Conservation (phyloP, 176 grass and related monocot genomes). For the Phoenix dactylifera region DNA sequence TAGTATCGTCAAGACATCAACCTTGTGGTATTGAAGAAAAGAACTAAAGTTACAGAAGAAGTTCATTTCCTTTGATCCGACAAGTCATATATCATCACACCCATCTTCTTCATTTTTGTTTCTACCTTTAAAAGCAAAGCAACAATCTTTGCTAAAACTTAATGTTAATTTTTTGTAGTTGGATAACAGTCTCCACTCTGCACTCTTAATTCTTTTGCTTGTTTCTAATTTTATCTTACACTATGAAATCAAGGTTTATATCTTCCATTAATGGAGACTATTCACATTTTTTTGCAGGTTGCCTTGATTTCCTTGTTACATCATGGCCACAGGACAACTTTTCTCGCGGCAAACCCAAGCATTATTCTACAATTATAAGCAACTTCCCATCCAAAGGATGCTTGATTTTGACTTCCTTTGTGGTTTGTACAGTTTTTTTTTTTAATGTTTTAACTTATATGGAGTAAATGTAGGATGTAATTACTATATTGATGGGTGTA, state of each 20-base stretch:
- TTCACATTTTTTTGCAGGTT: slow-evolving; percentile 26
- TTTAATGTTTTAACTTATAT: slow-evolving; percentile 10
- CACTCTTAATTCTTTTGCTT: background rate
- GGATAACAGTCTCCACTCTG: too few species aligned
- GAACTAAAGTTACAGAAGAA: too few species aligned
- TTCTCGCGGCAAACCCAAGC: slow-evolving; percentile 91
- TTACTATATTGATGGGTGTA: too few species aligned
- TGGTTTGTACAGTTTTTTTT: slow-evolving; percentile 32
- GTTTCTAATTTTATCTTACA: background rate
- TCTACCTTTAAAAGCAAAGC: too few species aligned
- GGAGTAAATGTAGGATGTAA: too few species aligned
- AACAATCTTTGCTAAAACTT: too few species aligned
- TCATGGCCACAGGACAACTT: slow-evolving; percentile 86
- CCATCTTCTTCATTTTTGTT: too few species aligned
- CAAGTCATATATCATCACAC: too few species aligned
- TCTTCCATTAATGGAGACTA: background rate
- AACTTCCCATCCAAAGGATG: slow-evolving; percentile 97
- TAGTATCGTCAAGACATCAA: too few species aligned
- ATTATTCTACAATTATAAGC: slow-evolving; percentile 99
- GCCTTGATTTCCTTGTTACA: background rate
- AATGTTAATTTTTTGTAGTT: too few species aligned
- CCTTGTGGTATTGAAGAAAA: too few species aligned
- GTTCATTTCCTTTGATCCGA: too few species aligned
- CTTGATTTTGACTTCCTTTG: slow-evolving; percentile 99
- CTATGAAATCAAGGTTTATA: background rate